phyloP scores from a whole-genome alignment of 768 basidiomycete species.

The Lactifluus volemus region DNA sequence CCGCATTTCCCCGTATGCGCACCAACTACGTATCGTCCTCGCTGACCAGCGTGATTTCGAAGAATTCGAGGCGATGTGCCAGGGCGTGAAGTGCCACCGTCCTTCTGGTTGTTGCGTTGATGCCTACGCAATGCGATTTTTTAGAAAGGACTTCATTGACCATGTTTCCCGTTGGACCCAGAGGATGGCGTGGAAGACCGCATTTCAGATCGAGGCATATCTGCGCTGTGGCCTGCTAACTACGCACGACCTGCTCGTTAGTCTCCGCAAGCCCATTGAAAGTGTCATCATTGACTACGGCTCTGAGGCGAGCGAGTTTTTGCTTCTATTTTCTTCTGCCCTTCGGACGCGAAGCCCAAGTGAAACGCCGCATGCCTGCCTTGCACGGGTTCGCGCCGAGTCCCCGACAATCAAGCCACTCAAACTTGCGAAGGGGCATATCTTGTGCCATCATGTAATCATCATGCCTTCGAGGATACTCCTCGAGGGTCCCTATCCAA shows the following conservation, averaged over 20 bases:
- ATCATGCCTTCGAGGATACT: background rate
- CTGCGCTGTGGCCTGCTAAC: conserved; percentile 54
- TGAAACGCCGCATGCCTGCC: background rate
- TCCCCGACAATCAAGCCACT: background rate
- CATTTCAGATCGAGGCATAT: conserved; percentile 69
- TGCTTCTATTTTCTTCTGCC: background rate
- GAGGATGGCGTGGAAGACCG: conserved; percentile 51
- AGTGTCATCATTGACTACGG: background rate
- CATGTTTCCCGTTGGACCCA: conserved; percentile 34
- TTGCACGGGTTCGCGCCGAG: background rate
- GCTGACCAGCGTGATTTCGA: background rate
- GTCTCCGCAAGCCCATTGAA: background rate
- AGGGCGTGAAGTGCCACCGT: background rate
- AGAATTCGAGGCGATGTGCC: background rate
- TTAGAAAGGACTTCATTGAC: background rate
- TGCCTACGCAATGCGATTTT: background rate
- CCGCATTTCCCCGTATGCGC: conserved; percentile 38
- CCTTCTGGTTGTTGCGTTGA: background rate
- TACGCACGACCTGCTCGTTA: conserved; percentile 25
- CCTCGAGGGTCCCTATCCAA: background rate
- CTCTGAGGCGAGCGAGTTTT: background rate
- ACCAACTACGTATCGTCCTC: conserved; percentile 20
- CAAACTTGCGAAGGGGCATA: background rate
- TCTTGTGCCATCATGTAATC: background rate
- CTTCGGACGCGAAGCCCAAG: background rate